phyloP scores from a whole-genome alignment of 2,329 filamentous ascomycete species.

The Coleophoma crateriformis region DNA sequence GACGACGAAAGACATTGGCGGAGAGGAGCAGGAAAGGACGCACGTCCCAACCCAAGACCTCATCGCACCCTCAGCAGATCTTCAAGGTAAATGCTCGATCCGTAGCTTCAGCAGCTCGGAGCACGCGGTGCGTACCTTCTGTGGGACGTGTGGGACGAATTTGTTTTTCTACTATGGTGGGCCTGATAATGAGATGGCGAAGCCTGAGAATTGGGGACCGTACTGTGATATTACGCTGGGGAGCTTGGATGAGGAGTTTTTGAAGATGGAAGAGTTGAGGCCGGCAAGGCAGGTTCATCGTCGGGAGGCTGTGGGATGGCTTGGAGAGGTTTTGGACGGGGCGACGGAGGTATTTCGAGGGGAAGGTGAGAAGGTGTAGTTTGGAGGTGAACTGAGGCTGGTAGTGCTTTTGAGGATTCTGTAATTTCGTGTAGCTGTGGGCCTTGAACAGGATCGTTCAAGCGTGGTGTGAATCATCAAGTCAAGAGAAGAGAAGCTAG shows the following conservation, averaged over 20 bases:
- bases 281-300: slow-evolving; percentile 11
- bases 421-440: too few relatives aligned
- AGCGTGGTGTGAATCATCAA: too few relatives aligned
- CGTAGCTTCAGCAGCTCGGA: slow-evolving; percentile 14
- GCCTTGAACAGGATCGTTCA: too few relatives aligned
- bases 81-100: slow-evolving; percentile 3
- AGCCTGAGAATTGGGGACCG: neutral
- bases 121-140: slow-evolving; percentile 20
- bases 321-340: neutral
- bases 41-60: slow-evolving; percentile 1
- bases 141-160: slow-evolving; percentile 22
- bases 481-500: too few relatives aligned
- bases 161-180: slow-evolving; percentile 14
- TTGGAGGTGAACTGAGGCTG: too few relatives aligned
- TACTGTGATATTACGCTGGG: slow-evolving; percentile 19
- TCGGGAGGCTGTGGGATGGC: neutral
- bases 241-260: slow-evolving; percentile 16
- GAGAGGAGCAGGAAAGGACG: neutral
- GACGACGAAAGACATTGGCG: slow-evolving; percentile 1
- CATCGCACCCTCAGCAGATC: neutral
- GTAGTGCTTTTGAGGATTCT: too few relatives aligned
- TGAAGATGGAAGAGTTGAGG: slow-evolving; percentile 13
- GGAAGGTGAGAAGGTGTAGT: neutral
- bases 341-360: too few relatives aligned
- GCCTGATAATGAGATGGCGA: slow-evolving; percentile 1